Conservation (phyloP, 139 green algal species). For the Nannochloris sp. region DNA sequence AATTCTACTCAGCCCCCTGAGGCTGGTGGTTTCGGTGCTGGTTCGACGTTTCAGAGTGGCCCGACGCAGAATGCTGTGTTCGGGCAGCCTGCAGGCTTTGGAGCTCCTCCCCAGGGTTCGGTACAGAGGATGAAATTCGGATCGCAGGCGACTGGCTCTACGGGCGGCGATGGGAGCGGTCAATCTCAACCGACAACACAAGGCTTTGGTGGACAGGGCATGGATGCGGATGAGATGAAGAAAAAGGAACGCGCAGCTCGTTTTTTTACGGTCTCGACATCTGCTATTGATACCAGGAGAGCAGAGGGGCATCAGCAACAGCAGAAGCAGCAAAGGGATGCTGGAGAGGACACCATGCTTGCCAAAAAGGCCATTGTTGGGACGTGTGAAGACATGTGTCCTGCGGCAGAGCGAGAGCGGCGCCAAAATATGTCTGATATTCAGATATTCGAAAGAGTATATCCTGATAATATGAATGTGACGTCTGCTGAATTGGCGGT, state of each 20-base stretch:
- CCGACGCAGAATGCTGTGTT: too few relatives aligned
- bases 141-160: slow-evolving; percentile 16
- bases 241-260: slow-evolving; percentile 12
- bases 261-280: background rate
- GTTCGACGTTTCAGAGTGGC: too few relatives aligned
- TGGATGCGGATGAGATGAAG: slow-evolving; percentile 9
- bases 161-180: slow-evolving; percentile 2
- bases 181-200: background rate
- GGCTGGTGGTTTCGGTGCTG: too few relatives aligned
- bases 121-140: background rate
- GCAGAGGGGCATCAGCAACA: background rate
- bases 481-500: slow-evolving; percentile 48
- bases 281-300: background rate
- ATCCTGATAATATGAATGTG: slow-evolving; percentile 20
- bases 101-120: too few relatives aligned
- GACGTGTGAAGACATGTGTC: slow-evolving; percentile 65
- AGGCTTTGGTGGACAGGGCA: background rate
- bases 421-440: slow-evolving; percentile 43
- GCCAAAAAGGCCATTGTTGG: slow-evolving; percentile 24
- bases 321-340: background rate
- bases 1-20: too few relatives aligned
- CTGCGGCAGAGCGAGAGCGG: slow-evolving; percentile 37
- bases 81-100: too few relatives aligned
- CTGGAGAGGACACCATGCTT: background rate
- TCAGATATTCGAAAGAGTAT: slow-evolving; percentile 53